Evolutionary conservation across 495 filamentous ascomycete genomes (phyloP), one percentile per base, ranked within the genome.

Genomic region (Aspergillus saccharolyticus): DNA sequence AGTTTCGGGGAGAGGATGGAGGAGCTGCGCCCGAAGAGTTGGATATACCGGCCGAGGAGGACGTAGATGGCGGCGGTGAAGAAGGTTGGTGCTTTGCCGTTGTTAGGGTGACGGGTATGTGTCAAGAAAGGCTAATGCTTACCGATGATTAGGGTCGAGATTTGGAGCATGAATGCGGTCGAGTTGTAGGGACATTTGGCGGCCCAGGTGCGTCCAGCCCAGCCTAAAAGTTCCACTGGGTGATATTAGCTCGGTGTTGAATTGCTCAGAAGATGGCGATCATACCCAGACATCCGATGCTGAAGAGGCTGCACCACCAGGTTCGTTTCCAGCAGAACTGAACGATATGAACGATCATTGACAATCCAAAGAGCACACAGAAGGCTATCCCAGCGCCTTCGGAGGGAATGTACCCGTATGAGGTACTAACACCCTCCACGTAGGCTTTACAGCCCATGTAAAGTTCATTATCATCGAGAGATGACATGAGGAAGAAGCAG

Each of bases 131-230:
- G 33, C 12, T 39, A 15, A 2, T 39, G 4, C 45, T 22, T 17
- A 80, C 78, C 80, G 58, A 85, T 83, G 64, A 86, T 85, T n/a
- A 86, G 76, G 25, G 80, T 83, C 12, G 79, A 78, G 47, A 86
- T 84, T 56, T 86, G 82, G 70, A 85, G 81, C 4, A 83, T 65
- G 62, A 85, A 86, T 10, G 79, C 74, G 20, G 69, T 74, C 43
- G 61, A 52, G 56, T 80, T 79, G 61, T 85, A 84, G 6, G 80
- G 78, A 59, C 83, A 85, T 56, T 78, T 53, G 19, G 77, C 57
- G 24, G 81, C 80, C 76, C 79, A 82, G 2, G 80, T 77, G 44
- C 83, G 75, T 15, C 70, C 83, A 14, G 74, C 78, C 84, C 83
- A 87, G 39, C 84, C 84, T 52, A 86, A 66, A 16, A 79, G 53